Evolutionary conservation across 1,139 yeast species (phyloP), one percentile per base, ranked within the genome.

Genomic region (Pneumocystis jirovecii): DNA sequence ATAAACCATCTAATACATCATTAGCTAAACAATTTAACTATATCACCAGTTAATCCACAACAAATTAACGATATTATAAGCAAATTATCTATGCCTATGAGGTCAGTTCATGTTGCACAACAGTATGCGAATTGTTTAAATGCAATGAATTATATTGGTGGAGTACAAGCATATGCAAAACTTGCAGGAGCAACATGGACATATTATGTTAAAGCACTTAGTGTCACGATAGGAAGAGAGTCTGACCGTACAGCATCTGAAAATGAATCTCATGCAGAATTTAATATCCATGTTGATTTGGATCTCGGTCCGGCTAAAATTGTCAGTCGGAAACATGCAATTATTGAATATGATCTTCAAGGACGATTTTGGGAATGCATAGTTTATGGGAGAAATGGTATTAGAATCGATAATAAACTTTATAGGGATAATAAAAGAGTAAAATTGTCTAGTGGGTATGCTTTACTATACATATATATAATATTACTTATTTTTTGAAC

Each of bases 371-470:
- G 99, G 99, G 96, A 89, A 73, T 78, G 93, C 69, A 80, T 82
- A 68, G 87, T 91, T 1, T 74, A 81, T 61, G 98, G 98, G 35
- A 81, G 98, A 72, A 93, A 93, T 73, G 99, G 98, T 44, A 90
- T 96, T 44, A 86, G 90, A 71, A 84, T 93, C 60, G 96, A 93
- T 75, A 73, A 75, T 44, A 69, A 69, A 15, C 68, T 87, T 83
- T 68, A 80, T 76, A 69, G 85, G 85, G 76, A 82, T 81, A 70
- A 81, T 21, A 78, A 68, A 69, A 76, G 67, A 86, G 83, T 65
- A 74, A 76, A 68, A 73, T 80, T 93, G 68, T 82, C 83, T 65
- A 86, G 95, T 1, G 98, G 97, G 12, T 65, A 64, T 21, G 59
- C 56, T 60, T 60, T 31, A 50, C 31, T 50, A 50, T 42, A 63